phyloP scores from a whole-genome alignment of 2,329 filamentous ascomycete genomes.

The Hymenoscyphus salicellus region DNA sequence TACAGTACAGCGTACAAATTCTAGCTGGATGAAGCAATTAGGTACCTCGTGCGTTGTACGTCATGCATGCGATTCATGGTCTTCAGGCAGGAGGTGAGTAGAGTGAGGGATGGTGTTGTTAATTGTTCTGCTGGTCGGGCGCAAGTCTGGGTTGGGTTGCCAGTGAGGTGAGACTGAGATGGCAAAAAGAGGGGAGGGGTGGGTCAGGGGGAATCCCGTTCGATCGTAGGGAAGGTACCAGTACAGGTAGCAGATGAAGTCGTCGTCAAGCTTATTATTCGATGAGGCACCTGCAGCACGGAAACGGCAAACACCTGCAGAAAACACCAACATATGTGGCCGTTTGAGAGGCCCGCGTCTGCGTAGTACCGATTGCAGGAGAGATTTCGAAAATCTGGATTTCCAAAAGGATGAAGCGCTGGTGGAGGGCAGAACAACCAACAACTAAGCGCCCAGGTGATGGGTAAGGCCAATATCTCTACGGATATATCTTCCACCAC shows the following conservation, averaged over 20 bases:
- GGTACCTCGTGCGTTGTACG: slow-evolving; percentile 18
- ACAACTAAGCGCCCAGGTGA: not conserved
- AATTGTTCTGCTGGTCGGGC: slow-evolving; percentile 6
- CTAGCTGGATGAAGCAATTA: slow-evolving; percentile 12
- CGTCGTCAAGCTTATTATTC: slow-evolving; percentile 14
- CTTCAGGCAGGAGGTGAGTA: slow-evolving; percentile 1
- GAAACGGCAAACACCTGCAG: slow-evolving; percentile 13
- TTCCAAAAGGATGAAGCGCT: not conserved
- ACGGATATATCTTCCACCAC: slow-evolving; percentile 1
- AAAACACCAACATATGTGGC: slow-evolving; percentile 13
- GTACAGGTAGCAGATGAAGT: slow-evolving; percentile 7
- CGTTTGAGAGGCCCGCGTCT: slow-evolving; percentile 10
- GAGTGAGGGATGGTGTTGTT: not conserved
- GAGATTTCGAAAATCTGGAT: not conserved
- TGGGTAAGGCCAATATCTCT: not conserved
- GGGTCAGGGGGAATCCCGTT: slow-evolving; percentile 2
- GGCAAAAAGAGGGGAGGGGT: not conserved
- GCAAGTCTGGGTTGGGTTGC: not conserved
- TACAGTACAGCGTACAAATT: slow-evolving; percentile 2
- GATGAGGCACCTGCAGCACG: slow-evolving; percentile 10
- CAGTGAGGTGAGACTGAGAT: not conserved
- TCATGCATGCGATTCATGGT: slow-evolving; percentile 27
- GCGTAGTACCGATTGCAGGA: not conserved
- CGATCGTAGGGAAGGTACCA: slow-evolving; percentile 5
- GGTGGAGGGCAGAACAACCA: not conserved